Evolutionary conservation across 495 filamentous ascomycete species (phyloP), one percentile per base, ranked within the genome.

Genomic region (Aspergillus panamensis): DNA sequence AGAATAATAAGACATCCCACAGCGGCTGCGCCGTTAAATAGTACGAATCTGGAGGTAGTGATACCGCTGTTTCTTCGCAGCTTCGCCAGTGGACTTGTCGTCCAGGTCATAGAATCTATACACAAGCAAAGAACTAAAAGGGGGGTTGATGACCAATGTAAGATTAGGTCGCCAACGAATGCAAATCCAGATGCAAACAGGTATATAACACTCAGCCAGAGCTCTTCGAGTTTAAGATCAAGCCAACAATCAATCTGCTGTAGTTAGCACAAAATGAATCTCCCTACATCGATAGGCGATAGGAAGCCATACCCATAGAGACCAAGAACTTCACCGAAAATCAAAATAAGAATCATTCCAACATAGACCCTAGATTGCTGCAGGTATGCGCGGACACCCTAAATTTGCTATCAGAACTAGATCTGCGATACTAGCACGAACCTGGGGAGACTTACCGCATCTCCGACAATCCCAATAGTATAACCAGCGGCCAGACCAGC

Each of bases 311-410:
- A 95, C 88, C 95, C 95, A 68, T 99, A 99, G 40, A 99, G 86
- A 64, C 94, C 94, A 62, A 99, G 73, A 19, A 99, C 94, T 80
- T 99, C 94, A 48, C 89, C 93, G 69, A 98, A 98, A 83, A 98
- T 98, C 62, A 98, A 80, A 59, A 98, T 97, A 64, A 98, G 72
- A 56, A 98, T 93, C 94, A 97, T 96, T 71, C 94, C 94, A 35
- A 99, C 94, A 64, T 96, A 99, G 44, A 99, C 86, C 51, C 92
- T 84, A 19, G 87, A 92, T 74, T 99, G 94, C 61, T 87, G 84
- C 92, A 99, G 95, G 74, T 95, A 99, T 48, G 91, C 83, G 59
- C 94, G 82, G 48, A 96, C 92, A 39, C 94, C 94, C 84, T 87
- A 48, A 19, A 52, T 6, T 19, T 30, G 20, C 19, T 0, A 53